Base-by-base conservation (phyloP, 768 basidiomycete species). In the Gymnopilus dilepis region DNA sequence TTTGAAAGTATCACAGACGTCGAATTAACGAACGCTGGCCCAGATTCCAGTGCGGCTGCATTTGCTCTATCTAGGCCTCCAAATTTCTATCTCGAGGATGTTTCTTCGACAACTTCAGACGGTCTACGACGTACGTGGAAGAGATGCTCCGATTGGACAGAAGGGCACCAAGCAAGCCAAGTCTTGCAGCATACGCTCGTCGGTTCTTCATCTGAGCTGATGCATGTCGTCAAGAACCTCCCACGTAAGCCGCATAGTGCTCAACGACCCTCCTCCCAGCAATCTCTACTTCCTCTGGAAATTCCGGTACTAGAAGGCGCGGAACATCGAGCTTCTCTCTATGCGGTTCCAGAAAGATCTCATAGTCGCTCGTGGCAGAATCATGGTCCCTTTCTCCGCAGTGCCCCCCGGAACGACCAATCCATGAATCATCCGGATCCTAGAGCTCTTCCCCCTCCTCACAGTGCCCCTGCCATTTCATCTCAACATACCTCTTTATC, bases 131-230 rank as follows among this genome's bases (percentile, higher is more conserved):
- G 81, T 26, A 66, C 78, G 12, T 93, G 91, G 91, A 85, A 84
- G 65, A 74, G 78, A 28, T 89, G 87, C 68, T 74, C 79, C 8
- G 91, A 93, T 69, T 93, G 91, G 91, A 93, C 91, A 0, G 89
- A 92, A 70, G 85, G 81, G 52, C 80, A 80, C 47, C 90, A 92
- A 69, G 91, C 89, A 2, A 84, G 85, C 7, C 80, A 78, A 8
- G 79, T 88, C 15, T 71, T 91, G 58, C 83, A 82, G 45, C 91
- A 93, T 67, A 80, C 85, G 50, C 77, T 93, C 42, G 77, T 85
- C 40, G 91, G 90, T 28, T 83, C 87, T 26, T 82, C 86, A 1
- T 78, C 80, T 26, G 87, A 90, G 61, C 78, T 91, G 7, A 76
- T 79, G 37, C 83, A 85, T 59, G 75, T 89, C 50, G 74, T 89